These are phyloP conservation scores for Claviceps quebecensis DNA, from an alignment of 2,329 filamentous ascomycete genomes.

Conservation along the genomic window DNA sequence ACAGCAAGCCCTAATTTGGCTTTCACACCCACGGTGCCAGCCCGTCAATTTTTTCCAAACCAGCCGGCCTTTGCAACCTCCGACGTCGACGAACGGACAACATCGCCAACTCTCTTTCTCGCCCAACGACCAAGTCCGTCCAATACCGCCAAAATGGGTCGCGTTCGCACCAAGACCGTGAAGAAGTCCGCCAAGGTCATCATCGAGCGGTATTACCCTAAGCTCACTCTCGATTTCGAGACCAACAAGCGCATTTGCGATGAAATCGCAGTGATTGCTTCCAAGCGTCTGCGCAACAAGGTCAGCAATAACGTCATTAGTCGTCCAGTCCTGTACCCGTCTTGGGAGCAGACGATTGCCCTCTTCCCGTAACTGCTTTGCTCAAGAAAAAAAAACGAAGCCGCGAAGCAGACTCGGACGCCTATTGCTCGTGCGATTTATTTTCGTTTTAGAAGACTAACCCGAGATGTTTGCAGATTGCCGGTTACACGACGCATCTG, in stretches of 20 bases:
- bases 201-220: constrained; percentile 97
- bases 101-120: constrained; percentile 14
- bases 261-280: constrained; percentile 99
- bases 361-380: neutral
- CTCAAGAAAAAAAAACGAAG: too few species aligned
- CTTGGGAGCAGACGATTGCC: neutral
- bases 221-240: constrained; percentile 98
- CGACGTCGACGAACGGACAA: neutral
- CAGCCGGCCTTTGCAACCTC: constrained; percentile 8
- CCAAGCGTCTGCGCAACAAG: constrained; percentile 99
- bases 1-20: constrained; percentile 17
- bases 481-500: constrained; percentile 94
- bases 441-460: neutral
- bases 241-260: constrained; percentile 99
- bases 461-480: constrained; percentile 46
- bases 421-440: neutral
- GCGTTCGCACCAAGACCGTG: constrained; percentile 56
- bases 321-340: neutral
- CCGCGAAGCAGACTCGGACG: too few species aligned
- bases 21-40: constrained; percentile 11
- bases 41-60: constrained; percentile 15
- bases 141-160: constrained; percentile 52
- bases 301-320: constrained; percentile 29
- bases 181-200: constrained; percentile 93
- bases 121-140: constrained; percentile 21